Evolutionary conservation across 495 filamentous ascomycete species (phyloP).

Genomic region (Penicillium silybi): DNA sequence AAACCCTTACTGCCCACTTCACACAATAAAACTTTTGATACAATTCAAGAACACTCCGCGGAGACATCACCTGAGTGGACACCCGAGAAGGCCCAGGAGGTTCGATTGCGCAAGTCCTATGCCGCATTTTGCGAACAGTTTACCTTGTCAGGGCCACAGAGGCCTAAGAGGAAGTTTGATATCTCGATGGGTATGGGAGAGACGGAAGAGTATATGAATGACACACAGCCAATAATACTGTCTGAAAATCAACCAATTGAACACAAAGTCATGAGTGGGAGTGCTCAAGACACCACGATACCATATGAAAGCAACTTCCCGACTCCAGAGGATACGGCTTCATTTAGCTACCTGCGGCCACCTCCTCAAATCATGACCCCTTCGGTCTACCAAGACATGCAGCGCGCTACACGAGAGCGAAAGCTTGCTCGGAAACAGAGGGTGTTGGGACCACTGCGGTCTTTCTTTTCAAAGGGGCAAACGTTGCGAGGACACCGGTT

Average conservation of each 20-base stretch:
- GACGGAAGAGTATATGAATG: not conserved
- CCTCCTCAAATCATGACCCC: slow-evolving; percentile 16
- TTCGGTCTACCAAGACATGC: slow-evolving; percentile 13
- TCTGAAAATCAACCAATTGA: not conserved
- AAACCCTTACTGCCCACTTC: not conserved
- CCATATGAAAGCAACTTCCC: not conserved
- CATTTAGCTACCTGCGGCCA: slow-evolving; percentile 1
- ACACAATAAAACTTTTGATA: not conserved
- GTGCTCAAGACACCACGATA: not conserved
- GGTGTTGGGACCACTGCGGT: slow-evolving; percentile 2
- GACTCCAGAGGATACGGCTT: not conserved
- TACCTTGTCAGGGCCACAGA: slow-evolving; percentile 9
- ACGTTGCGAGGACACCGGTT: not conserved
- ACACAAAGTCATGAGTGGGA: not conserved
- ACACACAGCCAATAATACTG: not conserved
- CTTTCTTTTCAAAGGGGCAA: slow-evolving; percentile 4
- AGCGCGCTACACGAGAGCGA: slow-evolving; percentile 6
- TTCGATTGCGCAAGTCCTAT: slow-evolving; percentile 16
- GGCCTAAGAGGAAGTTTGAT: slow-evolving; percentile 8
- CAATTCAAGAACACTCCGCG: slow-evolving; percentile 3
- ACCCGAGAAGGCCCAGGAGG: slow-evolving; percentile 6
- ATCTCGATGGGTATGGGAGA: slow-evolving; percentile 8
- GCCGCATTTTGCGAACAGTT: slow-evolving; percentile 24
- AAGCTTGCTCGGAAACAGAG: slow-evolving; percentile 5
- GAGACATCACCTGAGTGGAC: not conserved